Conservation (phyloP, 495 filamentous ascomycete species). For the Penicillium bialowiezense region DNA sequence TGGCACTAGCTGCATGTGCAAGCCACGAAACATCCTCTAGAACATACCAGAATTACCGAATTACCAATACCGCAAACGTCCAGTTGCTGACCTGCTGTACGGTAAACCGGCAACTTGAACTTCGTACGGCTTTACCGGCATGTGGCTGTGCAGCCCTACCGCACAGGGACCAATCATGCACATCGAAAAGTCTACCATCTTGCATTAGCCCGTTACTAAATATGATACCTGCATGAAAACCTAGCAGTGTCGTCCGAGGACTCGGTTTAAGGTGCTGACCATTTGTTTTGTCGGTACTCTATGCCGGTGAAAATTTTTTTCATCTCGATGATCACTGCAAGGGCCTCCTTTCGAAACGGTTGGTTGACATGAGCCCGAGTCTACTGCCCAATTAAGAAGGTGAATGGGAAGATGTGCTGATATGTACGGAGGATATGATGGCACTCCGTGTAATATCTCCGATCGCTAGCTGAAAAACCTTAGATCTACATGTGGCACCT, state of each 20-base stretch:
- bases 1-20: not conserved
- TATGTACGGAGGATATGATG: not conserved
- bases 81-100: not conserved
- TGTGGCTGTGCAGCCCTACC: slow-evolving; percentile 6
- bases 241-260: not conserved
- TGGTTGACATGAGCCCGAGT: not conserved
- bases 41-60: slow-evolving; percentile 7
- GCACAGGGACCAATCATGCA: not conserved
- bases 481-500: not conserved
- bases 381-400: not conserved
- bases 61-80: not conserved
- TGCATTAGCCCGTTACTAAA: slow-evolving; percentile 9
- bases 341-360: not conserved
- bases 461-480: not conserved
- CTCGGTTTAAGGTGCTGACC: slow-evolving; percentile 7
- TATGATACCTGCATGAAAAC: slow-evolving; percentile 1
- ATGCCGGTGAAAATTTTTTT: slow-evolving; percentile 9
- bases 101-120: slow-evolving; percentile 9
- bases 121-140: slow-evolving; percentile 1
- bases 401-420: not conserved
- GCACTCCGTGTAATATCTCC: not conserved
- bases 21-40: slow-evolving; percentile 4
- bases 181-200: slow-evolving; percentile 5
- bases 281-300: not conserved
- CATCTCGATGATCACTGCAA: not conserved